These are phyloP conservation scores for Sporisorium graminicola DNA, from an alignment of 1,284 basidiomycete genomes.

Conservation along the genomic window DNA sequence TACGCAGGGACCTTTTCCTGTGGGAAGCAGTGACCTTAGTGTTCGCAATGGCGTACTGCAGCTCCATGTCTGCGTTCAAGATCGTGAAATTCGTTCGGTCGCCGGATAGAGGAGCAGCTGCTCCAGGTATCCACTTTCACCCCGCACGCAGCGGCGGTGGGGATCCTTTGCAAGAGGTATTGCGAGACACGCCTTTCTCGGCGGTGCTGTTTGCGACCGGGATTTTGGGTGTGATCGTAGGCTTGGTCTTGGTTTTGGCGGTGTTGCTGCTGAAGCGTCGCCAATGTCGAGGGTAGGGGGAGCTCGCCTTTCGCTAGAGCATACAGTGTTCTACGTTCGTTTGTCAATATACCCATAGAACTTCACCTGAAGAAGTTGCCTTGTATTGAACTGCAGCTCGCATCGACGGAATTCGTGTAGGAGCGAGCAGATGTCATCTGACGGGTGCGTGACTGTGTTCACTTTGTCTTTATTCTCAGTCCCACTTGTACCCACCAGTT, in stretches of 20 bases:
- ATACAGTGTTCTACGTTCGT: not conserved
- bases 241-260: not conserved
- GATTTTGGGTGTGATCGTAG: not conserved
- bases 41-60: slow-evolving; percentile 4
- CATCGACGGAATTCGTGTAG: no score
- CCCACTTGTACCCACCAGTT: no score
- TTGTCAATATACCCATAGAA: not conserved
- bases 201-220: slow-evolving; percentile 8
- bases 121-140: slow-evolving; percentile 34
- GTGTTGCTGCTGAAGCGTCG: not conserved
- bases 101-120: slow-evolving; percentile 9
- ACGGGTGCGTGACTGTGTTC: no score
- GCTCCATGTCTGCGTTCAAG: slow-evolving; percentile 7
- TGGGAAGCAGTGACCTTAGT: not conserved
- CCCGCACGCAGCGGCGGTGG: not conserved
- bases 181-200: slow-evolving; percentile 23
- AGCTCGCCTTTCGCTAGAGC: not conserved
- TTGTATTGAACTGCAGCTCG: no score
- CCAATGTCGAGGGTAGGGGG: not conserved
- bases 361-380: no score
- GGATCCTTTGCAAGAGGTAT: slow-evolving; percentile 7
- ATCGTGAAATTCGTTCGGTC: slow-evolving; percentile 7
- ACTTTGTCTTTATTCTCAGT: no score
- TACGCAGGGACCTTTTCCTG: not conserved
- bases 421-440: no score